phyloP scores from a whole-genome alignment of 1,284 basidiomycete species.

The Moesziomyces sp. region DNA sequence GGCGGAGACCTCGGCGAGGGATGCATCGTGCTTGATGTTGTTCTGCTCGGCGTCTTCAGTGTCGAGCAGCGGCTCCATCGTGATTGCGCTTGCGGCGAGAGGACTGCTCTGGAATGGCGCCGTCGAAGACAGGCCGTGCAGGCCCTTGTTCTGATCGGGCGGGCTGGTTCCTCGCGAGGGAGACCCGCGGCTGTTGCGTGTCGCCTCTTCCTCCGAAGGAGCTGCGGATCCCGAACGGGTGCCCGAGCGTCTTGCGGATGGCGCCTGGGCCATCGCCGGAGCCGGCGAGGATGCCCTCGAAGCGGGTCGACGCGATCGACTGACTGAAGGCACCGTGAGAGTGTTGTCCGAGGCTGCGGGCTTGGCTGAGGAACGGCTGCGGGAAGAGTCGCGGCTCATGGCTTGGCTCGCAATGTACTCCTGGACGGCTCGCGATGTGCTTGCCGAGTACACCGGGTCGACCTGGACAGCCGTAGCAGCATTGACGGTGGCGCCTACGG shows the following conservation, averaged over 20 bases:
- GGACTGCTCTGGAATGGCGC: slow-evolving; percentile 51
- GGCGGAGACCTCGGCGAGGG: slow-evolving; percentile 10
- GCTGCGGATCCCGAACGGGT: slow-evolving; percentile 31
- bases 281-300: slow-evolving; percentile 44
- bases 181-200: slow-evolving; percentile 10
- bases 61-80: slow-evolving; percentile 47
- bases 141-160: slow-evolving; percentile 37
- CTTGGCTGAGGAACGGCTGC: slow-evolving; percentile 34
- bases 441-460: slow-evolving; percentile 13
- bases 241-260: slow-evolving; percentile 15
- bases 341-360: slow-evolving; percentile 17
- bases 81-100: slow-evolving; percentile 46
- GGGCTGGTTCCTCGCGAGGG: slow-evolving; percentile 40
- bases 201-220: slow-evolving; percentile 24
- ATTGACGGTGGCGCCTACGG: slow-evolving; percentile 7
- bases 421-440: slow-evolving; percentile 9
- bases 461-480: slow-evolving; percentile 7
- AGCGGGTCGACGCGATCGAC: slow-evolving; percentile 41
- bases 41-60: slow-evolving; percentile 27
- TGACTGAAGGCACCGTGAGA: slow-evolving; percentile 30
- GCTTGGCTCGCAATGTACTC: slow-evolving; percentile 10
- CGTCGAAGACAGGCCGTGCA: slow-evolving; percentile 36
- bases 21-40: background rate
- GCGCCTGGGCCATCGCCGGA: slow-evolving; percentile 22
- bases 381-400: slow-evolving; percentile 43